Evolutionary conservation across 1,284 basidiomycete species (phyloP).

Genomic region (Anthracocystis panici-leucophaei): DNA sequence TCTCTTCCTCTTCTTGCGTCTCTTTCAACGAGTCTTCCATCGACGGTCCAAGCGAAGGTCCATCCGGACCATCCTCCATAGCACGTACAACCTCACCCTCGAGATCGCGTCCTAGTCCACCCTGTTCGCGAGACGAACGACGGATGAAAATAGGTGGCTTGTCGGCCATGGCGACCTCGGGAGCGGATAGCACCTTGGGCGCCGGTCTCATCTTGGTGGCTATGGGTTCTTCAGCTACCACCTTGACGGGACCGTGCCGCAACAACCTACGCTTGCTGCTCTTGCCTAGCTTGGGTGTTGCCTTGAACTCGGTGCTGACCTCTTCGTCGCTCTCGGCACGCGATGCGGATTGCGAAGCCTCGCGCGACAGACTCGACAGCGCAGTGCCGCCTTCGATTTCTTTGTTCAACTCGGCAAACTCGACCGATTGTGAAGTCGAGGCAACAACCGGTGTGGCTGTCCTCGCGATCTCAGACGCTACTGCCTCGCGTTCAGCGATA

Average conservation of each 20-base stretch:
- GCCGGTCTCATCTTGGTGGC: constrained; percentile 26
- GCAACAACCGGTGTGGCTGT: constrained; percentile 13
- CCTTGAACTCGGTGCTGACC: neutral
- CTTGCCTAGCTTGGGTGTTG: constrained; percentile 19
- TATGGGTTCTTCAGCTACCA: constrained; percentile 35
- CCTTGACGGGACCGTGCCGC: constrained; percentile 43
- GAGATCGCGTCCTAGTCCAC: constrained; percentile 61
- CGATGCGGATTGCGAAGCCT: constrained; percentile 8
- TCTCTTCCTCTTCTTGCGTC: neutral
- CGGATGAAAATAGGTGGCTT: constrained; percentile 55
- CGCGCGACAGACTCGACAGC: constrained; percentile 14
- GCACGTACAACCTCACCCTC: constrained; percentile 58
- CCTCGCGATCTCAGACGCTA: constrained; percentile 35
- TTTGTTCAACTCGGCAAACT: neutral
- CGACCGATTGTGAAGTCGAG: constrained; percentile 8
- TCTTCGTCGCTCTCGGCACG: constrained; percentile 38
- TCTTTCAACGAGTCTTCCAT: constrained; percentile 32
- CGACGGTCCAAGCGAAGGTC: constrained; percentile 37
- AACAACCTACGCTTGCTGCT: constrained; percentile 35
- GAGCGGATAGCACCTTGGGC: constrained; percentile 35
- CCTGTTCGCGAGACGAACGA: constrained; percentile 59
- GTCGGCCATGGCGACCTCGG: constrained; percentile 39
- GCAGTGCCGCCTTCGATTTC: neutral
- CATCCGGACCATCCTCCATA: constrained; percentile 44
- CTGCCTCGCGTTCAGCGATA: constrained; percentile 39